Percentiles rank a stretch among this genome's conserved stretches.
Evolutionary conservation across 129 eudicot genomes (phyloP).

Genomic region (Artemisia annua): DNA sequence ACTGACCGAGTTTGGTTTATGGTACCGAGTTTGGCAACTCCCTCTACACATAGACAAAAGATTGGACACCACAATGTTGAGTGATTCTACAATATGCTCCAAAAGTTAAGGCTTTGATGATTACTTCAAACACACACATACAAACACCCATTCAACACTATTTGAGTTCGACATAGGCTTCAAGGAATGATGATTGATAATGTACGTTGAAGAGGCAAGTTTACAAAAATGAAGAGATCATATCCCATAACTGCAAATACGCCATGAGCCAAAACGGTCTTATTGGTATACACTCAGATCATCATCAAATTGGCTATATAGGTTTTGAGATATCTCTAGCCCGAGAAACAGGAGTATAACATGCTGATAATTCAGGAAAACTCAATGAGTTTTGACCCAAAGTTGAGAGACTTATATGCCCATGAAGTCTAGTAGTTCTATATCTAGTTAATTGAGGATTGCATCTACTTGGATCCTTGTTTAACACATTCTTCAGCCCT

Average conservation of each 20-base stretch:
- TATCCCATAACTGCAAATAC: background rate
- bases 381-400: background rate
- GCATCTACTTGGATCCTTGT: conserved; percentile 40
- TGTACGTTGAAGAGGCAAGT: background rate
- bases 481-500: conserved; percentile 70
- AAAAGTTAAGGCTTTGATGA: background rate
- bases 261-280: background rate
- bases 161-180: background rate
- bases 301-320: background rate
- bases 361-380: background rate
- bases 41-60: too few species aligned
- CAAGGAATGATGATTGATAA: background rate
- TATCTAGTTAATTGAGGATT: background rate
- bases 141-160: background rate
- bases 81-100: background rate
- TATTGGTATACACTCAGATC: conserved; percentile 6
- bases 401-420: conserved; percentile 6
- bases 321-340: background rate
- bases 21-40: too few species aligned
- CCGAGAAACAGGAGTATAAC: too few species aligned
- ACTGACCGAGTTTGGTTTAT: too few species aligned
- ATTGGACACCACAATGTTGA: too few species aligned
- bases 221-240: background rate
- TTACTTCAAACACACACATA: background rate
- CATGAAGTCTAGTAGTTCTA: background rate